These are phyloP conservation scores for Scedosporium minutisporum DNA, from an alignment of 2,329 filamentous ascomycete species.

Conservation along the genomic window DNA sequence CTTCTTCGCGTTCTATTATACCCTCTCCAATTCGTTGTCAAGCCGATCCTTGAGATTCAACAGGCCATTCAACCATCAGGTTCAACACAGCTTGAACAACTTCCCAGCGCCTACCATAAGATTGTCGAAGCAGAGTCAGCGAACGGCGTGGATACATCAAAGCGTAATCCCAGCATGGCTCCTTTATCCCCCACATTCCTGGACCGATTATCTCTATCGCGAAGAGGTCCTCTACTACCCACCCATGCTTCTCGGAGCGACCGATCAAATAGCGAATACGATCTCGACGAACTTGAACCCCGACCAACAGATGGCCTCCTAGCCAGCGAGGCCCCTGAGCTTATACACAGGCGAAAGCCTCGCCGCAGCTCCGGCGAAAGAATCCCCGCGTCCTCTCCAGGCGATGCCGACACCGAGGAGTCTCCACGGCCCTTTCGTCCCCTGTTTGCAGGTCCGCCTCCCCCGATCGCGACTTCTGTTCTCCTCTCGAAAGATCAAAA, in stretches of 20 bases:
- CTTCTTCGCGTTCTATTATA: no score
- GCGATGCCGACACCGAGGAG: constrained; percentile 6
- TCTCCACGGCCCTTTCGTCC: neutral
- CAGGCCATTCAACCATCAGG: no score
- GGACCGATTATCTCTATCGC: constrained; percentile 11
- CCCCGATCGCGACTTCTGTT: constrained; percentile 37
- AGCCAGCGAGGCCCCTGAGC: neutral
- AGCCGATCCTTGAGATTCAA: no score
- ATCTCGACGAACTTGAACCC: constrained; percentile 29
- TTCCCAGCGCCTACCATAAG: neutral
- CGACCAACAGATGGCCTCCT: constrained; percentile 13
- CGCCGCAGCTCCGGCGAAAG: constrained; percentile 7
- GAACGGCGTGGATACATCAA: neutral
- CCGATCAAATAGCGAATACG: constrained; percentile 17
- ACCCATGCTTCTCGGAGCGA: constrained; percentile 15
- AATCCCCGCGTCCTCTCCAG: constrained; percentile 3
- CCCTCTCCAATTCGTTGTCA: no score
- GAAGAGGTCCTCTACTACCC: constrained; percentile 16
- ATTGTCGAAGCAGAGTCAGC: neutral
- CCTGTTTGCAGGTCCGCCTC: constrained; percentile 40
- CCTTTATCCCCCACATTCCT: constrained; percentile 10
- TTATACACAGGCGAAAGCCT: neutral
- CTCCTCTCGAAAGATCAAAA: constrained; percentile 15
- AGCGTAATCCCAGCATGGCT: constrained; percentile 7
- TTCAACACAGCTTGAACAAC: no score